Evolutionary conservation across 495 filamentous ascomycete genomes (phyloP).

Genomic region (Bacidia gigantensis): DNA sequence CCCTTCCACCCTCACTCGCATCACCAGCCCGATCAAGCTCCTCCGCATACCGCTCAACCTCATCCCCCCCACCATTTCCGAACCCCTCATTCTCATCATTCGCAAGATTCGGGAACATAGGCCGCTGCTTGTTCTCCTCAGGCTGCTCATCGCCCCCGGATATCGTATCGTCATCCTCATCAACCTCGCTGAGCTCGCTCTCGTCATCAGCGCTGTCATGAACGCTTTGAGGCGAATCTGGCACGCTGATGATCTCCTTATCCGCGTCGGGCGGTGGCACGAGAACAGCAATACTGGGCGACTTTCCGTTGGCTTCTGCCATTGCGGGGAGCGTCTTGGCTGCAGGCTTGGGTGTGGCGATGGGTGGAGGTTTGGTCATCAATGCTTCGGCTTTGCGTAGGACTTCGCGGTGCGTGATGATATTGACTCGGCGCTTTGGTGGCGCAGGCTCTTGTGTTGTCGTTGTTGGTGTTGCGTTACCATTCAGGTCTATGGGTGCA

Average conservation of each 20-base stretch:
- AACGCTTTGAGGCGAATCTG: constrained; percentile 35
- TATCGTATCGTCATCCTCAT: constrained; percentile 25
- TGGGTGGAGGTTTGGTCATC: constrained; percentile 23
- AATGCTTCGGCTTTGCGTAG: constrained; percentile 48
- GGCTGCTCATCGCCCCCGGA: constrained; percentile 19
- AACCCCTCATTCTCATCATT: neutral
- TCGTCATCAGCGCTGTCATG: constrained; percentile 71
- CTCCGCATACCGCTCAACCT: neutral
- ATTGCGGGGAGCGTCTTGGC: neutral
- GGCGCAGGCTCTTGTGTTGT: constrained; percentile 12
- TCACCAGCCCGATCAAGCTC: neutral
- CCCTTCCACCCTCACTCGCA: neutral
- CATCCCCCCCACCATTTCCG: neutral
- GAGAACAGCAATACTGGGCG: constrained; percentile 22
- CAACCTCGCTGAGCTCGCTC: constrained; percentile 61
- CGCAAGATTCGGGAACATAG: neutral
- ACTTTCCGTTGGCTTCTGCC: neutral
- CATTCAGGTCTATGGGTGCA: neutral
- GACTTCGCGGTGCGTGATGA: constrained; percentile 35
- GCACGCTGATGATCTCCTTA: constrained; percentile 31
- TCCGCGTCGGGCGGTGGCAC: constrained; percentile 27
- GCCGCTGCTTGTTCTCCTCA: constrained; percentile 21
- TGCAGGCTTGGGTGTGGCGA: constrained; percentile 24
- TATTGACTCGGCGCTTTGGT: constrained; percentile 8
- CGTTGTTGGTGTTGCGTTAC: constrained; percentile 5